Conservation (phyloP, 2,329 filamentous ascomycete species). For the Cercospora beticola region DNA sequence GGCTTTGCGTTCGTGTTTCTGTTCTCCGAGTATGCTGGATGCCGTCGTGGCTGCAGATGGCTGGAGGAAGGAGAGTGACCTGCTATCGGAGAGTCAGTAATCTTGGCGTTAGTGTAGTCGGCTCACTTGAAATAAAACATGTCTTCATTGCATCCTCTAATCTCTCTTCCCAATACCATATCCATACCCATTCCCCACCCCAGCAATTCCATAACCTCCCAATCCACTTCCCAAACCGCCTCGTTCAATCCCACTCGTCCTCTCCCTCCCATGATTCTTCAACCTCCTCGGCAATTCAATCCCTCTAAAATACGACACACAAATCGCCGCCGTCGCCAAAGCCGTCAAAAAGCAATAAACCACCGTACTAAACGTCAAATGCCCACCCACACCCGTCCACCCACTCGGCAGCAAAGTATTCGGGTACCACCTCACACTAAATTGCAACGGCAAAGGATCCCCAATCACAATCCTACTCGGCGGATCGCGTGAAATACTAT, state of each 20-base stretch:
- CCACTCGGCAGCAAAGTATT: slow-evolving; percentile 65
- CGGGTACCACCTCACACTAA: slow-evolving; percentile 86
- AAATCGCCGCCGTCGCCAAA: slow-evolving; percentile 50
- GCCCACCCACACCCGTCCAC: slow-evolving; percentile 53
- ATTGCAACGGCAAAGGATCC: slow-evolving; percentile 73
- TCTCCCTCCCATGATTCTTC: slow-evolving; percentile 59
- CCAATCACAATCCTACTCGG: slow-evolving; percentile 75
- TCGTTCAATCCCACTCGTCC: slow-evolving; percentile 43
- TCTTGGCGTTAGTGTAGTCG: neutral
- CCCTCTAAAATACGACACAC: slow-evolving; percentile 56
- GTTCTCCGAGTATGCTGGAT: neutral
- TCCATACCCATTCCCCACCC: slow-evolving; percentile 40
- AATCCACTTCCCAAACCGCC: slow-evolving; percentile 32
- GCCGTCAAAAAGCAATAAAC: slow-evolving; percentile 52
- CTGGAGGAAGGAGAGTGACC: neutral
- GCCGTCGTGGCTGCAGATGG: neutral
- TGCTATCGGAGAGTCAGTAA: neutral
- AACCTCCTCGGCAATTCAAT: slow-evolving; percentile 53
- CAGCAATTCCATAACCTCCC: slow-evolving; percentile 46
- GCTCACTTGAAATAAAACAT: neutral
- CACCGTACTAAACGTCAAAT: slow-evolving; percentile 52
- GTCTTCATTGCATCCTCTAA: slow-evolving; percentile 22
- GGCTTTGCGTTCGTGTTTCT: neutral
- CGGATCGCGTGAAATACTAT: slow-evolving; percentile 65
- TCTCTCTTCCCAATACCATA: slow-evolving; percentile 47